Base-by-base conservation (phyloP, 768 basidiomycete genomes). In the Mycena maculata region DNA sequence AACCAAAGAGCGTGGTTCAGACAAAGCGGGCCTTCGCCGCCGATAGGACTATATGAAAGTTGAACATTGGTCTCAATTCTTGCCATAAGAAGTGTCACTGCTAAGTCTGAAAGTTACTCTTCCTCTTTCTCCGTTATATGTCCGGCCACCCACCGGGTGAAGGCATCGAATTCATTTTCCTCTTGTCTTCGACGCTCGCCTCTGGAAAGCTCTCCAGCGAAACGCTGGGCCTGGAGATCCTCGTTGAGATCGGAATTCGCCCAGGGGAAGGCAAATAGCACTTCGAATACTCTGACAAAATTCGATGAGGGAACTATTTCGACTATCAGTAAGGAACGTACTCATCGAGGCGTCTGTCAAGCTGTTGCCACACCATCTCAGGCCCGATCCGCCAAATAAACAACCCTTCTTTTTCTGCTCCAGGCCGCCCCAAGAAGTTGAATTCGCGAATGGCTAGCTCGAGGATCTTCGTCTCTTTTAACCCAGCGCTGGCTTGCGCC, bases 311-410 rank as follows among this genome's bases (percentile, higher is more conserved):
- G 39, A 7, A 20, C 15, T 13, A 18, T n/a, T 38, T 4, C n/a
- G 23, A 22, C 7, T 13, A 4, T 6, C 18, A 18, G 0, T 61
- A 10, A 9, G 2, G 10, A 15, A 61, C 60, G 27, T 23, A 63
- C 61, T 63, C 61, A 22, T 54, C 61, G 33, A 63, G 27, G 3
- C 52, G 39, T 12, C 61, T 15, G 42, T 63, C 61, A n/a, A 63
- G 52, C 23, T 55, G 50, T 28, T 53, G 50, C 61, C 61, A 63
- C 61, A 63, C 54, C 1, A 63, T 16, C 4, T 65, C 63, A 0
- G 36, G 38, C 1, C 47, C 22, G 15, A 65, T 52, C 11, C 56
- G 47, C 63, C 63, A 65, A 0, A 50, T 18, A 27, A 65, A 63
- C 6, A 63, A 52, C 16, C 55, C 55, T 30, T 65, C 63, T 15